phyloP scores from a whole-genome alignment of 1,284 basidiomycete genomes.

The Pyrrhoderma noxium region DNA sequence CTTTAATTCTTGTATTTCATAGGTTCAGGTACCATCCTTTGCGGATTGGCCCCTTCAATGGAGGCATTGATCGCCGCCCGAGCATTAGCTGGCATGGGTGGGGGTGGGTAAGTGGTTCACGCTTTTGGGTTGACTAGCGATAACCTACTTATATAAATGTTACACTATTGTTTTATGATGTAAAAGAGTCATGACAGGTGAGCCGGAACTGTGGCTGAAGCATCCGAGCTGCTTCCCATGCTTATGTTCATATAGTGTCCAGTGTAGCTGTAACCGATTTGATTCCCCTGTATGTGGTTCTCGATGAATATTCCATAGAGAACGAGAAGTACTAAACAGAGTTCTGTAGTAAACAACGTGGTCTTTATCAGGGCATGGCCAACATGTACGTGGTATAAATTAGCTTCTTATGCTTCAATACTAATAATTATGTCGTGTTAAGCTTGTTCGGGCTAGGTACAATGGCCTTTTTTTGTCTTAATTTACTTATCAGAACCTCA shows the following conservation, averaged over 20 bases:
- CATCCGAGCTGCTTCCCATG: slow-evolving; percentile 1
- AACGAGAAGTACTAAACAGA: slow-evolving; percentile 7
- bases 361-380: slow-evolving; percentile 82
- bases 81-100: slow-evolving; percentile 84
- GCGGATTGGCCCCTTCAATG: slow-evolving; percentile 82
- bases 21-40: slow-evolving; percentile 78
- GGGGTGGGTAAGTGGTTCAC: slow-evolving; percentile 60
- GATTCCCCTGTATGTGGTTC: slow-evolving; percentile 63
- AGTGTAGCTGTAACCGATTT: slow-evolving; percentile 73
- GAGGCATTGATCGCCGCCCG: slow-evolving; percentile 72
- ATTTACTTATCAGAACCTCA: background rate
- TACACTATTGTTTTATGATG: slow-evolving; percentile 5
- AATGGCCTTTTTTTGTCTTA: background rate
- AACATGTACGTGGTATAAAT: slow-evolving; percentile 56
- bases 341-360: slow-evolving; percentile 66
- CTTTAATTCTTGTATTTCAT: slow-evolving; percentile 10
- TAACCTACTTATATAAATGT: slow-evolving; percentile 10
- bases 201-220: slow-evolving; percentile 23
- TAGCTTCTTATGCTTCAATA: slow-evolving; percentile 1
- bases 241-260: slow-evolving; percentile 43
- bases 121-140: slow-evolving; percentile 18
- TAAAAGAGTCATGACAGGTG: slow-evolving; percentile 74
- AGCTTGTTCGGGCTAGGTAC: slow-evolving; percentile 67
- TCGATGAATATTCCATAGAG: slow-evolving; percentile 8
- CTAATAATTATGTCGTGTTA: slow-evolving; percentile 16